phyloP scores from a whole-genome alignment of 177 flowering plant species.

The Viscum album region DNA sequence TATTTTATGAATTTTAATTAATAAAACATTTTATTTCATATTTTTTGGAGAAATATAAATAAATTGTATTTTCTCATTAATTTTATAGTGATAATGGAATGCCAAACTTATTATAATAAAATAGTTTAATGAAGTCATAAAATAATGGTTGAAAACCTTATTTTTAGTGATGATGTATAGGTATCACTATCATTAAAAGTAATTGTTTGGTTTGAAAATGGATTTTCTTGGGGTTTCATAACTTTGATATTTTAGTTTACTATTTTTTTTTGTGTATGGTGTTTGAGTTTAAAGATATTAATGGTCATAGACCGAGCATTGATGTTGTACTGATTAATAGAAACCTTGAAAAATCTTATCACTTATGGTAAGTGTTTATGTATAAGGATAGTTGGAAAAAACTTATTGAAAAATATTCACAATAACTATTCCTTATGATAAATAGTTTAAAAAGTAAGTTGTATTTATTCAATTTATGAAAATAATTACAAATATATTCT shows the following conservation, averaged over 20 bases:
- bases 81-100: constrained; percentile 95
- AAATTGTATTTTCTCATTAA: too few species aligned
- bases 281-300: constrained; percentile 91
- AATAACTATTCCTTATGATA: too few species aligned
- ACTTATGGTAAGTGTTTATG: too few species aligned
- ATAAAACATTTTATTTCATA: neutral
- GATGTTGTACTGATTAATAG: constrained; percentile 78
- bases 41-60: neutral
- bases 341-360: too few species aligned
- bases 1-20: neutral
- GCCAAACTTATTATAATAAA: constrained; percentile 69
- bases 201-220: constrained; percentile 6
- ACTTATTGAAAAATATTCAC: too few species aligned
- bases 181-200: constrained; percentile 22
- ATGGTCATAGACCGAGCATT: constrained; percentile 95
- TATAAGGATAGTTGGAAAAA: too few species aligned
- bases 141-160: constrained; percentile 87
- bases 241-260: neutral
- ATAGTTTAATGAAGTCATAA: constrained; percentile 85
- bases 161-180: constrained; percentile 68
- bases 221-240: neutral
- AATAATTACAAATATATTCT: too few species aligned
- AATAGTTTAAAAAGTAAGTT: too few species aligned
- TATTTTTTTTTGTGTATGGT: constrained; percentile 71
- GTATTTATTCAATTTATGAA: too few species aligned